Conservation (phyloP, 768 basidiomycete genomes). For the Lactifluus subvellereus region DNA sequence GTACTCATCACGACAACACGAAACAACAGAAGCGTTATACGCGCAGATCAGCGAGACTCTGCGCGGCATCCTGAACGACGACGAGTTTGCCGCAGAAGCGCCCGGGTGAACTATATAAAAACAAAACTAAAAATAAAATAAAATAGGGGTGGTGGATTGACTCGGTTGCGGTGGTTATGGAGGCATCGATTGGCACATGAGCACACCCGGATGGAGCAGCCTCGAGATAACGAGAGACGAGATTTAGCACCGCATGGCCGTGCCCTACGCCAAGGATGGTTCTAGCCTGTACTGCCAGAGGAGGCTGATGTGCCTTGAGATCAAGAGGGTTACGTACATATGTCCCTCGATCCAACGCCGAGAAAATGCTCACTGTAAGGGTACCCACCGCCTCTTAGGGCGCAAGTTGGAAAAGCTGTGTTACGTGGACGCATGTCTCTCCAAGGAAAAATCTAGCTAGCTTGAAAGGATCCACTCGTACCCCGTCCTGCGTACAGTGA, state of each 20-base stretch:
- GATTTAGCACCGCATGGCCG: too few relatives aligned
- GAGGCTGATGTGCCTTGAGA: neutral
- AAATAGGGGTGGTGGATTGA: neutral
- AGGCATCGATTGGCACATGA: neutral
- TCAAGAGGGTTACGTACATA: neutral
- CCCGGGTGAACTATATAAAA: conserved; percentile 13
- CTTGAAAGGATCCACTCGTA: too few relatives aligned
- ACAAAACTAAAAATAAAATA: neutral
- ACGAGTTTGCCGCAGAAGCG: conserved; percentile 35
- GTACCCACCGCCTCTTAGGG: neutral
- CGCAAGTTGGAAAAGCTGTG: neutral
- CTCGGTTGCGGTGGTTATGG: neutral
- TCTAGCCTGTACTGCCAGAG: neutral
- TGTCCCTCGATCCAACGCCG: neutral
- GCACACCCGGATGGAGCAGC: neutral
- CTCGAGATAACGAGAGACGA: neutral
- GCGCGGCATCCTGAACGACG: conserved; percentile 49
- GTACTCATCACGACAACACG: neutral
- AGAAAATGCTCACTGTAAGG: neutral
- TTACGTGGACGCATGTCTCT: too few relatives aligned
- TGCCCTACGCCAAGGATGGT: too few relatives aligned
- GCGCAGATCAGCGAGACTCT: conserved; percentile 54
- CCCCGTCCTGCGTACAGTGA: too few relatives aligned
- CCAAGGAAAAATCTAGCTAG: too few relatives aligned
- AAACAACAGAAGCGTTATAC: conserved; percentile 49